These are phyloP conservation scores for Closterium sp. DNA, from an alignment of 139 green algal genomes.

Conservation along the genomic window DNA sequence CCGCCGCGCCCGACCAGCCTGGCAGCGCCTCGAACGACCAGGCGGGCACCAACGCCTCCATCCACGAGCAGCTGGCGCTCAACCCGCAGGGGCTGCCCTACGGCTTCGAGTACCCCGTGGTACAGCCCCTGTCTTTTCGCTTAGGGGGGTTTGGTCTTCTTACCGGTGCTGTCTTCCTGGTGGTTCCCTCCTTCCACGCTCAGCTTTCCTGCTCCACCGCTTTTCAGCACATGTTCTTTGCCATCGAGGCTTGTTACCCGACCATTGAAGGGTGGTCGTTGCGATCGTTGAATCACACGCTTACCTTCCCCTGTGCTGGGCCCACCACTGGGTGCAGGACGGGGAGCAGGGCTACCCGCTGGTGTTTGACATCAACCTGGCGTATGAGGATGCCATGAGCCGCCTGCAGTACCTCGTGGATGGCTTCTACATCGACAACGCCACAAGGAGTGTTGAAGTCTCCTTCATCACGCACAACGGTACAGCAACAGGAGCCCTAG, in stretches of 20 bases:
- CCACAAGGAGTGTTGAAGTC: slow-evolving; percentile 60
- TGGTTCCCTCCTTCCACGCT: no score
- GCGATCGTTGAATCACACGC: no score
- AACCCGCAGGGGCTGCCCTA: not conserved
- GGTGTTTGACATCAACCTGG: slow-evolving; percentile 47
- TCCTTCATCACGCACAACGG: slow-evolving; percentile 84
- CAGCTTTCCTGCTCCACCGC: no score
- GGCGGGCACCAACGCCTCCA: not conserved
- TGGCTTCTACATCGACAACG: slow-evolving; percentile 53
- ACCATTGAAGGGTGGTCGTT: no score
- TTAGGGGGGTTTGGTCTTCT: no score
- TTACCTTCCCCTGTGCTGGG: no score
- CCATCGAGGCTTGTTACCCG: no score
- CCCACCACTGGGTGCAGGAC: slow-evolving; percentile 66
- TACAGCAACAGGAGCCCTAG: no score
- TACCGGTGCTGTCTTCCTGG: no score
- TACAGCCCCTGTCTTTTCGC: not conserved
- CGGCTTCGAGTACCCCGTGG: not conserved
- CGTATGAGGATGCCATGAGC: not conserved
- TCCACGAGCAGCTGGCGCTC: not conserved
- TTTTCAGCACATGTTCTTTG: no score
- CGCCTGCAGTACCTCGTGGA: slow-evolving; percentile 24
- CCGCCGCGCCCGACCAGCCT: no score
- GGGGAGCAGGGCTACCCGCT: slow-evolving; percentile 59
- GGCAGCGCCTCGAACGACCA: not conserved